phyloP scores from a whole-genome alignment of 225 moss, liverwort and hornwort species.

The Anthoceros angustus region DNA sequence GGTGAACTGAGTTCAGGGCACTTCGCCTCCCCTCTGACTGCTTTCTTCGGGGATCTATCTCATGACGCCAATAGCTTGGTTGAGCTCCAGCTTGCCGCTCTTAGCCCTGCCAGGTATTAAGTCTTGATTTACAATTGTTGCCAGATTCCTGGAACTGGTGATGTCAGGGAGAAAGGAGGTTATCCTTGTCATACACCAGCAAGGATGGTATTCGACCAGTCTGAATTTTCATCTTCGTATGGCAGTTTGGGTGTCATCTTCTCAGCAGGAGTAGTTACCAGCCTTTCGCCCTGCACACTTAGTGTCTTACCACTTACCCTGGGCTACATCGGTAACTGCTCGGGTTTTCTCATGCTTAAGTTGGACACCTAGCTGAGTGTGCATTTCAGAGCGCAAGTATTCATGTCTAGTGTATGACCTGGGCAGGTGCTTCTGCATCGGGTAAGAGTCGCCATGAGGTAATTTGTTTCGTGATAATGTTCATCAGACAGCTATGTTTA shows the following conservation, averaged over 20 bases:
- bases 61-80: background rate
- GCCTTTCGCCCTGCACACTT: background rate
- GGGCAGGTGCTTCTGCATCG: slow-evolving; percentile 1
- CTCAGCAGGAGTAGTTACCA: slow-evolving; percentile 4
- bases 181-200: background rate
- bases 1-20: background rate
- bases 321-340: background rate
- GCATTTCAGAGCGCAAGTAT: background rate
- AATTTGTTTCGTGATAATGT: background rate
- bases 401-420: background rate
- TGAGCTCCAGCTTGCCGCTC: background rate
- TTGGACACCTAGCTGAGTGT: background rate
- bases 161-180: background rate
- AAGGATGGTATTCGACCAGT: background rate
- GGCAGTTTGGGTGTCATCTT: slow-evolving; percentile 1
- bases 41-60: background rate
- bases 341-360: background rate
- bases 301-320: slow-evolving; percentile 4
- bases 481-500: background rate
- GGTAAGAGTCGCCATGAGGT: slow-evolving; percentile 4
- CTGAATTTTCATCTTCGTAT: background rate
- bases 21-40: background rate
- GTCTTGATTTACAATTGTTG: background rate
- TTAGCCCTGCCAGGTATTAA: background rate
- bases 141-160: background rate